phyloP scores from a whole-genome alignment of 2,329 filamentous ascomycete genomes.

The Colletotrichum sp. region DNA sequence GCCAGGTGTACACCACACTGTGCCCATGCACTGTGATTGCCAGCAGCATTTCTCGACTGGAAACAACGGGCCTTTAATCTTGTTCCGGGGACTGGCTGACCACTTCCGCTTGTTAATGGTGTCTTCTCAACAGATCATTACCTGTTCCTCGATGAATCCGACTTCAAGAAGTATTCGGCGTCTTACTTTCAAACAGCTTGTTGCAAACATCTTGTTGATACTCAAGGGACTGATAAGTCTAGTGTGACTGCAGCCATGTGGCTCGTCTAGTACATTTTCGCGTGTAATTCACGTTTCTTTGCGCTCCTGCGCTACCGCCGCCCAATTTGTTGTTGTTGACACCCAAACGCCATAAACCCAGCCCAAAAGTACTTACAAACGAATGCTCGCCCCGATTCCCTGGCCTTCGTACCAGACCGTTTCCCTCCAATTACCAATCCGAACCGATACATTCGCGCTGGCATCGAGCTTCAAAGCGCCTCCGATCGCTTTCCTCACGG shows the following conservation, averaged over 20 bases:
- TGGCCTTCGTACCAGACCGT: conserved; percentile 72
- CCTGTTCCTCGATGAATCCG: background rate
- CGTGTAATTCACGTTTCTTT: background rate
- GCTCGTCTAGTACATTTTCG: background rate
- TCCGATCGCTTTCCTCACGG: conserved; percentile 79
- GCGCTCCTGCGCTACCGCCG: background rate
- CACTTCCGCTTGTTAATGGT: background rate
- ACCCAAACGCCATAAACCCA: background rate
- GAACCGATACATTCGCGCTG: conserved; percentile 74
- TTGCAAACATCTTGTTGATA: background rate
- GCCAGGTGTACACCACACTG: background rate
- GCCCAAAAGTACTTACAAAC: conserved; percentile 42
- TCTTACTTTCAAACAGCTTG: background rate
- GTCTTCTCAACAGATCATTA: background rate
- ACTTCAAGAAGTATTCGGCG: background rate
- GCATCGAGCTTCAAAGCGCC: conserved; percentile 82
- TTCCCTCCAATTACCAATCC: conserved; percentile 77
- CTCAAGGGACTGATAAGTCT: background rate
- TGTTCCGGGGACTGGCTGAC: background rate
- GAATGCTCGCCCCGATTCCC: conserved; percentile 72
- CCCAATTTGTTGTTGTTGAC: background rate
- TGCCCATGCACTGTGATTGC: background rate
- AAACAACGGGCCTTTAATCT: background rate
- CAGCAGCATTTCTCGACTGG: background rate
- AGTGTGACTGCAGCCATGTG: background rate